Base-by-base conservation (phyloP, 169 alveolate species). In the Toxoplasma gondii region DNA sequence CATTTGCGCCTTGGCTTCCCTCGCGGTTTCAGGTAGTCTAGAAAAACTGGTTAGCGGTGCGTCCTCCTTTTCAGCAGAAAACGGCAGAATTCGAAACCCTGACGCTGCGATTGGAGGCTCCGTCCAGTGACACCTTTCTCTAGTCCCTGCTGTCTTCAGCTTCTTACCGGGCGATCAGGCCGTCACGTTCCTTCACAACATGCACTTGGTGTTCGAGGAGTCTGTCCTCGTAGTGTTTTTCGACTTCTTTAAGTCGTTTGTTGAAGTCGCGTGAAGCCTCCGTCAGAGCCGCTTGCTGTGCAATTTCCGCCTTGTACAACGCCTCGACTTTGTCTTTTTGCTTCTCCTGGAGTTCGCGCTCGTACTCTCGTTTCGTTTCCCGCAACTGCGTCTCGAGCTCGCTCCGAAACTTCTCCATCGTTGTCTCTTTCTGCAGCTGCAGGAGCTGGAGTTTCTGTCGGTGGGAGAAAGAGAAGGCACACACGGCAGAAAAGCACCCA, bases 131-230 rank as follows among this genome's bases (percentile, higher is more conserved):
- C 12, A 4, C 12, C 58, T 12, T 49, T 49, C 12, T 12, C 58
- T 4, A 49, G 22, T 12, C 12, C 22, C 58, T 49, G 12, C 4
- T 12, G 58, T 12, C 58, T 4, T 19, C 19, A 19, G 1, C 38
- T 82, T 38, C 90, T 22, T 49, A 82, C 90, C 90, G 31, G 34
- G 90, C 90, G 53, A 82, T 82, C 27, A 82, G 90, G 53, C 41
- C 22, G 41, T 82, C 90, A 10, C 90, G 53, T 44, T 82, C 90
- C 90, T 82, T 82, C 17, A 82, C 90, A 39, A 44, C 41, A 39
- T 82, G 53, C 36, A 82, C 90, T 31, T 82, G 67, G 29, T 82
- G 90, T 27, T 36, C 69, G 67, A 82, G 90, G 67, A 82, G 90
- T 29, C 90, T 39, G 41, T 38, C 64, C 39, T 82, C 90, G 10